Conservation (phyloP, 345 rosid species). For the Psidium guajava region DNA sequence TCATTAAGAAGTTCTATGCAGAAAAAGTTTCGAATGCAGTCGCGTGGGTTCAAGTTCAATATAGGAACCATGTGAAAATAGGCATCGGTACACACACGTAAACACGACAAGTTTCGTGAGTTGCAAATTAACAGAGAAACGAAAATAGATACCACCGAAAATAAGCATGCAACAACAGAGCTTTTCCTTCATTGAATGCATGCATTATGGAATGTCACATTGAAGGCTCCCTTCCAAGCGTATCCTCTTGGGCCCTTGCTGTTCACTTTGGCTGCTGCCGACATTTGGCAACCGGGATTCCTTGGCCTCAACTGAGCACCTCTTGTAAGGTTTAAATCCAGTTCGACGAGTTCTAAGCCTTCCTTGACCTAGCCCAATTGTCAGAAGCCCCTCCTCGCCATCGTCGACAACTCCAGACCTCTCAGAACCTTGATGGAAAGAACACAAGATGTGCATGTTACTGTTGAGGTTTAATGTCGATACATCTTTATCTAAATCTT, state of each 20-base stretch:
- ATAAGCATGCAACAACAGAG: constrained; percentile 17
- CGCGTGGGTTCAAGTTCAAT: constrained; percentile 6
- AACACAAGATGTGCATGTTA: constrained; percentile 9
- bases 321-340: constrained; percentile 91
- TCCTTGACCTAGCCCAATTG: constrained; percentile 43
- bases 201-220: constrained; percentile 28
- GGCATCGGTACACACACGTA: constrained; percentile 20
- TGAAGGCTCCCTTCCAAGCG: constrained; percentile 61
- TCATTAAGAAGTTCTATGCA: constrained; percentile 8
- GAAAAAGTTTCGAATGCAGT: constrained; percentile 10
- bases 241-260: constrained; percentile 71
- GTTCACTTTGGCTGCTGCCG: constrained; percentile 45
- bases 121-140: constrained; percentile 18
- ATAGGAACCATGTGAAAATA: constrained; percentile 17
- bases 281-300: constrained; percentile 33
- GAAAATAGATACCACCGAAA: constrained; percentile 8
- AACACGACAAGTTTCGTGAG: constrained; percentile 29
- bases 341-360: constrained; percentile 49
- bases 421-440: constrained; percentile 25
- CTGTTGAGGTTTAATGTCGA: constrained; percentile 40
- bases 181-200: constrained; percentile 18
- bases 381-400: constrained; percentile 30
- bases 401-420: constrained; percentile 8
- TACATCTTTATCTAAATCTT: constrained; percentile 17
- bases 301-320: constrained; percentile 73